Evolutionary conservation across 257 asterid genomes (phyloP).

Genomic region (Lithospermum erythrorhizon): DNA sequence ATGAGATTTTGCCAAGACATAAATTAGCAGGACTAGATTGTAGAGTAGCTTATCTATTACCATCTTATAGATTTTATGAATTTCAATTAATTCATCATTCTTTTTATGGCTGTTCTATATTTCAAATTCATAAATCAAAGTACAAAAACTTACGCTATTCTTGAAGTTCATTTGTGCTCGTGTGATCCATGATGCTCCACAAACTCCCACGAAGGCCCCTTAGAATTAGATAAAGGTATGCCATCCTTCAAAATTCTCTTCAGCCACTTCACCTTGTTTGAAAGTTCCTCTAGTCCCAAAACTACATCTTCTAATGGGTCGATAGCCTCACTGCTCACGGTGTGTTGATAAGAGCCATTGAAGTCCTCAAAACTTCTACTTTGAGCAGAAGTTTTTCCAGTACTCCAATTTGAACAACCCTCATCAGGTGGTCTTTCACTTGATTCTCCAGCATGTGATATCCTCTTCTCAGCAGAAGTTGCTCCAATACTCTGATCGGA

Average conservation of each 20-base stretch:
- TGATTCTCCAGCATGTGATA: not conserved
- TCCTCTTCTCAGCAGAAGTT: too few species aligned
- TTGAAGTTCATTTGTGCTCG: slow-evolving; percentile 6
- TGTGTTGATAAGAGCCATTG: slow-evolving; percentile 2
- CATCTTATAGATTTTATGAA: too few species aligned
- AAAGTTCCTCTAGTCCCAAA: slow-evolving; percentile 22
- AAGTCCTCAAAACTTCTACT: not conserved
- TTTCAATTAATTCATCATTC: too few species aligned
- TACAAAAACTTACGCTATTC: not conserved
- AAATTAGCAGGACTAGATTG: too few species aligned
- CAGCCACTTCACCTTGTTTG: slow-evolving; percentile 22
- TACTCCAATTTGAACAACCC: not conserved
- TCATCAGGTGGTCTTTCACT: not conserved
- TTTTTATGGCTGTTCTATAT: too few species aligned
- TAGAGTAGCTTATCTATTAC: not conserved
- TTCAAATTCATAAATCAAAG: too few species aligned
- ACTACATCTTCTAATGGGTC: slow-evolving; percentile 21
- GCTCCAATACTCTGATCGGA: too few species aligned
- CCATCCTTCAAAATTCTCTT: slow-evolving; percentile 9
- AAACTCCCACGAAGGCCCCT: slow-evolving; percentile 19
- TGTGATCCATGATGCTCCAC: slow-evolving; percentile 19
- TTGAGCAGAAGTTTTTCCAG: not conserved
- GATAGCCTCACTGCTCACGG: slow-evolving; percentile 8
- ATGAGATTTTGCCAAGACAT: too few species aligned
- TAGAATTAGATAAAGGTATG: slow-evolving; percentile 5